Base-by-base conservation (phyloP, 768 basidiomycete species). In the Trametes gibbosa region DNA sequence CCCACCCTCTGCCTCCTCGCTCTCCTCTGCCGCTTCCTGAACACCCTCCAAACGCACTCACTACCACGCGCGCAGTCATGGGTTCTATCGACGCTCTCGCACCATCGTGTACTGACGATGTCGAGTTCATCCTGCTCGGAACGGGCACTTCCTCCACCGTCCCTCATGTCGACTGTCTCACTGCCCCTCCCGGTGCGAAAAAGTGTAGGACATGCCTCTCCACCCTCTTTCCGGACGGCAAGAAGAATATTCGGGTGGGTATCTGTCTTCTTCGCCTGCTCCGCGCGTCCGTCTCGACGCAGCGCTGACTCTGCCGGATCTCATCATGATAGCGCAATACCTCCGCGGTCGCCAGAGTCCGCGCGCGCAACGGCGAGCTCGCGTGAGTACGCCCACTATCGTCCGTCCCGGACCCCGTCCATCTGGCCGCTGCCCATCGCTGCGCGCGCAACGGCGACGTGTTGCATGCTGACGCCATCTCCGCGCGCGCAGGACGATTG, bases 41-140 rank as follows among this genome's bases (percentile, higher is more conserved):
- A 37, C 39, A 32, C 52, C 34, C 27, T 46, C 4, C 29, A 32
- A 32, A 32, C 25, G 12, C 45, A 16, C 39, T 3, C 37, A 4
- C 46, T 12, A 42, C 27, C 23, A 49, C 27, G n/a, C 25, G n/a
- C 27, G 21, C 35, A 2, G 32, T 45, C 19, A 62, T 62, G 60
- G 60, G 59, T 19, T 60, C 59, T 17, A 60, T 60, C 42, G 59
- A 60, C 16, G 51, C 61, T 13, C 49, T 56, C 51, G 12, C 32
- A 1, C 55, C 62, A 29, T 50, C 51, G 40, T 24, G 40, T 24
- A 24, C 24, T 51, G 59, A 63, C 42, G 27, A 69, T 34, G 72
- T 79, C 53, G 89, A 93, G 69, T 73, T 92, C 64, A 84, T 94
- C 57, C 90, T 93, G 70, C 82, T 92, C 29, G 92, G 92, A 52